These are phyloP conservation scores for Fraxinus latifolia DNA, from an alignment of 305 asterid genomes.

Conservation along the genomic window DNA sequence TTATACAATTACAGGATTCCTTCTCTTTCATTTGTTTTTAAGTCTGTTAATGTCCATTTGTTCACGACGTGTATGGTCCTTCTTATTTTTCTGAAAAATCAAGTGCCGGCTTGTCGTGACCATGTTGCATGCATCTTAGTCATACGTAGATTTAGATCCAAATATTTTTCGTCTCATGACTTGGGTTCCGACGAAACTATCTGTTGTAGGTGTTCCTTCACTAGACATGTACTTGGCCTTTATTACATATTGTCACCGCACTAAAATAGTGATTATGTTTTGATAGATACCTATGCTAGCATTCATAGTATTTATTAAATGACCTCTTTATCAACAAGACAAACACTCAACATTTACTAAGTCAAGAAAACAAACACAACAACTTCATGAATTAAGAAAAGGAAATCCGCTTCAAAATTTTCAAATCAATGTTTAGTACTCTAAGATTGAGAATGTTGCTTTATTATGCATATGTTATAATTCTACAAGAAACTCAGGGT, in stretches of 20 bases:
- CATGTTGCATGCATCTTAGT: neutral
- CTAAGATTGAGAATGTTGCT: neutral
- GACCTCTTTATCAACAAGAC: neutral
- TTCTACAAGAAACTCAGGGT: neutral
- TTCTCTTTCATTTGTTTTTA: neutral
- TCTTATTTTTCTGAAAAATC: neutral
- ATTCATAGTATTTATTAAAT: neutral
- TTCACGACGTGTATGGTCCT: neutral
- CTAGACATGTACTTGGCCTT: neutral
- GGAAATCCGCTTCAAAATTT: neutral
- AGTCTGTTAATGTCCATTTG: slow-evolving; percentile 11
- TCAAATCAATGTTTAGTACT: neutral
- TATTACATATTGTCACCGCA: neutral
- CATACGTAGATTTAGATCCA: neutral
- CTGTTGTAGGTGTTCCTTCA: neutral
- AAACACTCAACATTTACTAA: neutral
- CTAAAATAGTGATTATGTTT: neutral
- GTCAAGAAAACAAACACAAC: neutral
- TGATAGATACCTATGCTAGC: neutral
- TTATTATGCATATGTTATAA: neutral
- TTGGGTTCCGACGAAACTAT: neutral
- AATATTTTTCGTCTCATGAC: neutral
- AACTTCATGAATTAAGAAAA: neutral
- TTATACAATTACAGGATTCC: neutral
- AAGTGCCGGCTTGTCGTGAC: neutral